Evolutionary conservation across 805 yeast genomes (phyloP).

Genomic region (Cyberlindnera suaveolens): DNA sequence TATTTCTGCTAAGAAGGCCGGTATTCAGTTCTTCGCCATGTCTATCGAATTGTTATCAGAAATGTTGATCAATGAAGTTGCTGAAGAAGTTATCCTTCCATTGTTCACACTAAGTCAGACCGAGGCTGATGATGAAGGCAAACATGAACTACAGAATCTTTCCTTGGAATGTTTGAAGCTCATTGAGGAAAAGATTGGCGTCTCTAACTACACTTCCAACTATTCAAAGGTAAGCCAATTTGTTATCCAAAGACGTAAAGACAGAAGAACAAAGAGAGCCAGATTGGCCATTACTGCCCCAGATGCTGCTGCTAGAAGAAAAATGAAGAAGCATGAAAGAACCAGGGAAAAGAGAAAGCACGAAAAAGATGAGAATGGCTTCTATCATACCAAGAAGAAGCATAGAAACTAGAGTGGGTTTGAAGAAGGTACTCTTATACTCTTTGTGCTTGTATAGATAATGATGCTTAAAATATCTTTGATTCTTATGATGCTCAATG

Average conservation of each 20-base stretch:
- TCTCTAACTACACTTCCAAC: slow-evolving; percentile 55
- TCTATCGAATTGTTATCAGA: slow-evolving; percentile 42
- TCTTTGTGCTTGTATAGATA: too few species aligned
- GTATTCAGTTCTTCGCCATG: slow-evolving; percentile 68
- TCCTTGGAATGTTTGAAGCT: slow-evolving; percentile 63
- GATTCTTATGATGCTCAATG: too few species aligned
- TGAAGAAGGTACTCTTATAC: too few species aligned
- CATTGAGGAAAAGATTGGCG: slow-evolving; percentile 64
- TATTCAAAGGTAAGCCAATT: slow-evolving; percentile 58
- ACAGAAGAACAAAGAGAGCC: slow-evolving; percentile 70
- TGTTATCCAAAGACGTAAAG: slow-evolving; percentile 60
- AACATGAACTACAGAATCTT: slow-evolving; percentile 44
- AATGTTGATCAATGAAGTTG: slow-evolving; percentile 34
- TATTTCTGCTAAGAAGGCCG: slow-evolving; percentile 55
- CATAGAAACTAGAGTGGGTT: too few species aligned
- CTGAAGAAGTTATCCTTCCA: slow-evolving; percentile 49
- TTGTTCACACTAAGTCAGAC: slow-evolving; percentile 43
- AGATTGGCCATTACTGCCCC: slow-evolving; percentile 75
- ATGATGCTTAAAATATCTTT: too few species aligned
- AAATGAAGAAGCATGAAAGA: slow-evolving; percentile 67
- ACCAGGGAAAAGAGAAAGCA: slow-evolving; percentile 72
- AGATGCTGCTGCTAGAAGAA: slow-evolving; percentile 72
- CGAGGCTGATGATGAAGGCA: slow-evolving; percentile 38
- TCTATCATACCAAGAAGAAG: slow-evolving; percentile 57
- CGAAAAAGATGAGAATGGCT: slow-evolving; percentile 72